phyloP scores from a whole-genome alignment of 2,329 filamentous ascomycete genomes.

The Myriosclerotinia duriaeana region DNA sequence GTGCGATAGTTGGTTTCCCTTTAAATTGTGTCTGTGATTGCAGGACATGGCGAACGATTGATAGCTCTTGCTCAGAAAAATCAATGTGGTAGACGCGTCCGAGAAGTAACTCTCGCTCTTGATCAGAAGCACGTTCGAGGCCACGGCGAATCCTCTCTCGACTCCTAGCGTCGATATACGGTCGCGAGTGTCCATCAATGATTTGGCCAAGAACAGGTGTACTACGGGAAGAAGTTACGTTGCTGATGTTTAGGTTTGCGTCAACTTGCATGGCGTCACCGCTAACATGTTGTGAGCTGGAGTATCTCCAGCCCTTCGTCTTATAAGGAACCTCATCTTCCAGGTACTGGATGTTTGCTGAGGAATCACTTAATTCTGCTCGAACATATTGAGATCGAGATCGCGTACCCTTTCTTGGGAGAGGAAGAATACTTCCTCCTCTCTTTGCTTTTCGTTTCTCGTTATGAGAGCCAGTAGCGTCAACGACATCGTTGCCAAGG shows the following conservation, averaged over 20 bases:
- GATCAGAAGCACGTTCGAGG: conserved; percentile 17
- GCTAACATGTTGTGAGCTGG: not conserved
- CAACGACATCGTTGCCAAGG: not conserved
- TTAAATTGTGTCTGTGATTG: conserved; percentile 2
- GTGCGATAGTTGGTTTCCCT: conserved; percentile 13
- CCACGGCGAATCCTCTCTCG: conserved; percentile 25
- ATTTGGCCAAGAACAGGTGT: not conserved
- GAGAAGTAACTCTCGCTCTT: conserved; percentile 5
- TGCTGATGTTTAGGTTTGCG: not conserved
- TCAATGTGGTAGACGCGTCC: conserved; percentile 28
- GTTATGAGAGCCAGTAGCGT: not conserved
- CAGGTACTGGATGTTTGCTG: not conserved
- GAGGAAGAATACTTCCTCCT: not conserved
- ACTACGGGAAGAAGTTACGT: not conserved
- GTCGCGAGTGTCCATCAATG: conserved; percentile 12
- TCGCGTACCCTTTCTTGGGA: not conserved
- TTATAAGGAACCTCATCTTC: not conserved
- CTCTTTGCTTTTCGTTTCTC: not conserved
- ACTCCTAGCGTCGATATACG: conserved; percentile 23
- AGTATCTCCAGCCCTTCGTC: too few species aligned
- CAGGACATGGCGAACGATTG: conserved; percentile 5
- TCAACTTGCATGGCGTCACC: not conserved
- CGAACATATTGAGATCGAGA: conserved; percentile 1
- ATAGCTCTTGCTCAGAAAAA: conserved; percentile 28
- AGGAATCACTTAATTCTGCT: not conserved